Evolutionary conservation across 139 green algal genomes (phyloP).

Genomic region (Deuterostichococcus epilithicus): DNA sequence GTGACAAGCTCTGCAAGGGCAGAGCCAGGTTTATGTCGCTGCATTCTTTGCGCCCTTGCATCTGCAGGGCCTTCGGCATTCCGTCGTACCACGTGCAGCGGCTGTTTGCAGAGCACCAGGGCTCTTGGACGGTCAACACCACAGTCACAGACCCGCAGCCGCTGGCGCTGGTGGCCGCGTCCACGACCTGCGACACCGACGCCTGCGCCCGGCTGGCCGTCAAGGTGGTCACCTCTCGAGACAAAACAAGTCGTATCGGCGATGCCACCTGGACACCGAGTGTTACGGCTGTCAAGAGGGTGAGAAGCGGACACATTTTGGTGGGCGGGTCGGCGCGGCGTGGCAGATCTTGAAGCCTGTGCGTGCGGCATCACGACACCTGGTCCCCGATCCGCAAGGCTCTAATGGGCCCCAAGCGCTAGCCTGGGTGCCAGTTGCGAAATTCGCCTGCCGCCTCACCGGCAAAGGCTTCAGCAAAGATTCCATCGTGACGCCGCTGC

Average conservation of each 20-base stretch:
- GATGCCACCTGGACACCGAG: background rate
- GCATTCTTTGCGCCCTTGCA: background rate
- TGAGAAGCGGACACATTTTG: too few species aligned
- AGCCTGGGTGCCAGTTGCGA: background rate
- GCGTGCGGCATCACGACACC: background rate
- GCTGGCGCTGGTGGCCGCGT: slow-evolving; percentile 17
- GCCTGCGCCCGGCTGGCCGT: slow-evolving; percentile 29
- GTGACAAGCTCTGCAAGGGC: too few species aligned
- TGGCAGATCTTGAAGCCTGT: background rate
- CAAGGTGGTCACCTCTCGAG: slow-evolving; percentile 25
- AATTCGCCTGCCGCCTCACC: background rate
- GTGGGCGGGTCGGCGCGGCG: too few species aligned
- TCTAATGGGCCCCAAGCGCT: background rate
- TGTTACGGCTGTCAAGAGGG: background rate
- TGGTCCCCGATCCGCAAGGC: background rate
- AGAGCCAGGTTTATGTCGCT: too few species aligned
- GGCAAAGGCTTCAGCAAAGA: background rate
- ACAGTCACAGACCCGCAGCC: background rate
- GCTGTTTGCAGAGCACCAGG: slow-evolving; percentile 39
- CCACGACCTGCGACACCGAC: slow-evolving; percentile 38
- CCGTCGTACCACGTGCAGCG: slow-evolving; percentile 53
- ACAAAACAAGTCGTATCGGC: background rate
- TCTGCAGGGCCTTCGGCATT: slow-evolving; percentile 37
- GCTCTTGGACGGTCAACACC: slow-evolving; percentile 20
- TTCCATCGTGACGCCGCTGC: background rate